These are phyloP conservation scores for Sonneratia caseolaris DNA, from an alignment of 345 rosid genomes.

Conservation along the genomic window DNA sequence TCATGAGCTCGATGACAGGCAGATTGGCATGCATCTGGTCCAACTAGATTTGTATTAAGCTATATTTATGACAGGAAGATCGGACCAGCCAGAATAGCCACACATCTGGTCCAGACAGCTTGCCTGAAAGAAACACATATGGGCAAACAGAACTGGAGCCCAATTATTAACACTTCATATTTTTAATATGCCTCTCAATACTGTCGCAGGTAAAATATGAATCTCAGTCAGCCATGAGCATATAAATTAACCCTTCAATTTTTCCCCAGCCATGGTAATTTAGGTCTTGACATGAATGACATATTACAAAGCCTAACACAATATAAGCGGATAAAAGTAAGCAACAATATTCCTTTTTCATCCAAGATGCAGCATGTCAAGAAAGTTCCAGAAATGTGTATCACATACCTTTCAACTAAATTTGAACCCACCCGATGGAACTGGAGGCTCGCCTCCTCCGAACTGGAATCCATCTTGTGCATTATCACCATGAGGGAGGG, in stretches of 20 bases:
- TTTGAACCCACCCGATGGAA: conserved; percentile 75
- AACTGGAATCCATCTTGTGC: conserved; percentile 50
- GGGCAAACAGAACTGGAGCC: neutral
- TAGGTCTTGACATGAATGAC: neutral
- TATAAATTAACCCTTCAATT: neutral
- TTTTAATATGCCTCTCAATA: neutral
- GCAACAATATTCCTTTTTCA: neutral
- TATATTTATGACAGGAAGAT: neutral
- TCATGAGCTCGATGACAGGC: neutral
- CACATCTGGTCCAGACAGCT: neutral
- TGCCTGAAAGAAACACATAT: neutral
- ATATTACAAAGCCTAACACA: neutral
- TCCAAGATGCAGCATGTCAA: neutral
- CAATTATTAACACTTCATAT: neutral
- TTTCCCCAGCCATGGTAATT: neutral
- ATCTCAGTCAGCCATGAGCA: neutral
- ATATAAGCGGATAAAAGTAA: neutral
- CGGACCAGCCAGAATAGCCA: neutral
- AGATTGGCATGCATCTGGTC: no score
- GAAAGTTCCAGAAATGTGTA: neutral
- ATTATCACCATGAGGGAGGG: conserved; percentile 47
- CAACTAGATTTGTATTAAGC: no score
- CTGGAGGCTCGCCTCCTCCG: conserved; percentile 45
- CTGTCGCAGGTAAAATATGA: neutral
- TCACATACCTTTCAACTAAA: conserved; percentile 6